Evolutionary conservation across 2,329 filamentous ascomycete species (phyloP), one percentile per base, ranked within the genome.

Genomic region (Microdochium trichocladiopsis): DNA sequence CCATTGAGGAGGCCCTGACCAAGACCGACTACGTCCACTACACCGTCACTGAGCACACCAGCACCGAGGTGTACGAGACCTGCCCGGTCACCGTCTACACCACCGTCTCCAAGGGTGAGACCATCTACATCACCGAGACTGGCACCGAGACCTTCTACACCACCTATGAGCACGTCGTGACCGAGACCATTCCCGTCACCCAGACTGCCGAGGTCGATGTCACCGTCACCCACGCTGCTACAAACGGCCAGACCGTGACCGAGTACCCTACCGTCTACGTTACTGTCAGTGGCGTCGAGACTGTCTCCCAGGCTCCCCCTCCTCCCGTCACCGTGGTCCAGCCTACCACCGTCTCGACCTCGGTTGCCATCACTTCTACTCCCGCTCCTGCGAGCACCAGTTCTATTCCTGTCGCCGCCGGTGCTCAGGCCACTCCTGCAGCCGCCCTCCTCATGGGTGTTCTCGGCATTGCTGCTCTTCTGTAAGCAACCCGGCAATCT

Each of bases 111-210:
- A 59, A 64, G 51, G 71, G 70, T 23, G 64, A 59, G 48, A 77
- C 72, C 10, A 60, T 72, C 47, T 68, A 70, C 49, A 52, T 75
- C 48, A 74, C 71, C 4, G 57, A 68, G 55, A 78, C 75, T 6
- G 63, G 64, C 53, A 74, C 72, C 2, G 63, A 72, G 60, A 74
- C 71, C 6, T 60, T 70, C 2, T 66, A 65, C 23, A 60, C 62
- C 24, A 71, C 72, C 10, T 63, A 68, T 47, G 59, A 72, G 54
- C 53, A 64, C 61, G 63, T 67, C 18, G 54, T 71, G 33, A 71
- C 67, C 21, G 64, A 69, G 48, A 67, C 73, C 2, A 59, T 75
- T 25, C 71, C 72, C 1, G 64, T 71, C 23, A 77, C 72, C 18
- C 51, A 63, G 53, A 73, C 70, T 23, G 61, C 61, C 51, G 60